Evolutionary conservation across 108 stramenopile species (phyloP).

Genomic region (Fistulifera solaris): DNA sequence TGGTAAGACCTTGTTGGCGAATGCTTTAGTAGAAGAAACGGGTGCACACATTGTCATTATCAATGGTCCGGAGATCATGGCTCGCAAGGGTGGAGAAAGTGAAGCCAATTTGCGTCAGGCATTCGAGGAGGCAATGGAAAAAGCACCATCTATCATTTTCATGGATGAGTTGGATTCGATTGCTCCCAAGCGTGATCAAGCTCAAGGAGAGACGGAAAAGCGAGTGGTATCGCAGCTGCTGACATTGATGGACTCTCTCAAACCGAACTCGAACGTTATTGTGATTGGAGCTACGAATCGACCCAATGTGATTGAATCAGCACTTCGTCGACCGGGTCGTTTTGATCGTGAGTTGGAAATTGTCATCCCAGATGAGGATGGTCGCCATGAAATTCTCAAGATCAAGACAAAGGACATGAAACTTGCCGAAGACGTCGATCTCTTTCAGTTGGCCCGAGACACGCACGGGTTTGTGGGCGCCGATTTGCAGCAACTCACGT

Average conservation of each 20-base stretch:
- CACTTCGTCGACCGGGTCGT: slow-evolving; percentile 92
- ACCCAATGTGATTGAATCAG: slow-evolving; percentile 94
- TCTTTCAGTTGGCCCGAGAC: slow-evolving; percentile 85
- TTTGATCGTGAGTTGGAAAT: slow-evolving; percentile 98
- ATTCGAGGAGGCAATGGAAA: slow-evolving; percentile 85
- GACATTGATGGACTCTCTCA: slow-evolving; percentile 97
- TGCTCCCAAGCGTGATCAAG: slow-evolving; percentile 96
- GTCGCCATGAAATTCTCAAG: slow-evolving; percentile 89
- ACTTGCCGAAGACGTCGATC: slow-evolving; percentile 69
- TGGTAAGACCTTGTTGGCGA: slow-evolving; percentile 95
- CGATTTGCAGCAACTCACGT: slow-evolving; percentile 91
- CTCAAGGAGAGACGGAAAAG: slow-evolving; percentile 90
- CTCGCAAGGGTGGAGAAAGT: slow-evolving; percentile 91
- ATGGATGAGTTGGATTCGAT: slow-evolving; percentile 99
- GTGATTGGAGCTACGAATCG: slow-evolving; percentile 98
- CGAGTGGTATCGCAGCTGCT: slow-evolving; percentile 96
- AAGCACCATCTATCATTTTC: slow-evolving; percentile 93
- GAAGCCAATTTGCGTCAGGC: slow-evolving; percentile 94
- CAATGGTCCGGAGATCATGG: slow-evolving; percentile 98
- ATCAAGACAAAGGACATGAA: slow-evolving; percentile 96
- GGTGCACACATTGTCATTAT: slow-evolving; percentile 92
- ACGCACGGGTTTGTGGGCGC: slow-evolving; percentile 98
- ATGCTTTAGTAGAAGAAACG: slow-evolving; percentile 94
- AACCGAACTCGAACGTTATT: slow-evolving; percentile 88
- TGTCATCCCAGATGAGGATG: slow-evolving; percentile 98